Evolutionary conservation across 805 yeast genomes (phyloP), one percentile per base, ranked within the genome.

Genomic region (Metschnikowia gruessii): DNA sequence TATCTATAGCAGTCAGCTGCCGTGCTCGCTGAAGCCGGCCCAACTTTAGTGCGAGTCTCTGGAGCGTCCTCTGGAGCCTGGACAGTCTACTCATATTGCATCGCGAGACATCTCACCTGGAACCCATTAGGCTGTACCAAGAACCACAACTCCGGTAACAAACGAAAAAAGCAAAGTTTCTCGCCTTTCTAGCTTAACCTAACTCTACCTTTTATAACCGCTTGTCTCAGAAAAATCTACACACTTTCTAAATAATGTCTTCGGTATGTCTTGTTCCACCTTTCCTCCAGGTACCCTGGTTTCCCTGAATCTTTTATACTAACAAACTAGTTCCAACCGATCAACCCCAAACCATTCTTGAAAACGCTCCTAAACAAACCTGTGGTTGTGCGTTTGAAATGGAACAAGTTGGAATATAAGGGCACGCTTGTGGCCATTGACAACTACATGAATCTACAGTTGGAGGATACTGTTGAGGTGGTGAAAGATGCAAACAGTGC

Each of bases 301-400:
- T 16, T 4, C 15, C 22, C 1, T n/a, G 9, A 3, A 10, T 10
- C 5, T 26, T 26, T 8, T 26, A 24, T 46, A 49, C 53, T 46
- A 49, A 46, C 17, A 22, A 7, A 9, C 35, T 18, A 49, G 58
- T 75, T 77, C 53, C 79, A 74, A 52, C 94, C 96, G 15, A 72
- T 85, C 18, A 88, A 89, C 59, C 97, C 97, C 13, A 90, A 87
- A 62, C 96, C 96, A n/a, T 94, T 83, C 56, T 73, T 94, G 39
- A 83, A 83, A 51, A 83, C 86, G 19, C 77, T 94, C 37, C 74
- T 85, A n/a, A 82, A 84, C 46, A 76, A 83, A 48, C 74, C 69
- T 29, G 90, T 92, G 11, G 69, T 82, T 11, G 92, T 94, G 17
- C 80, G 90, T 47, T 76, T 94, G 51, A 94, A 94, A 63, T 94